phyloP scores from a whole-genome alignment of 352 stramenopile species.

The Globisporangium nodosum region DNA sequence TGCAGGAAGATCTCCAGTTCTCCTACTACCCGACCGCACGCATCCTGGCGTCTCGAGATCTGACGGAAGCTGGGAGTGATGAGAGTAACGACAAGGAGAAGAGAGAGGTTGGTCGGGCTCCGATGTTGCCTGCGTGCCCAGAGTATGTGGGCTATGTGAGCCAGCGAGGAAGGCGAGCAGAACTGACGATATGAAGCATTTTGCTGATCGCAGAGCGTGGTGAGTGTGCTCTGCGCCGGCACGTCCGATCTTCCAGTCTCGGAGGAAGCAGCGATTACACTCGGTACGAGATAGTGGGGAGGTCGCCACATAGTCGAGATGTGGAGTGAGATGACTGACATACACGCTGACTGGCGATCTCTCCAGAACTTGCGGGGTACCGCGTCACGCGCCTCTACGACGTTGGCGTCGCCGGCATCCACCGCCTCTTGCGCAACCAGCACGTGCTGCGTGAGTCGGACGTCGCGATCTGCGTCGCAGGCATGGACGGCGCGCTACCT shows the following conservation, averaged over 20 bases:
- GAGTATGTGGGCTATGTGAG: not conserved
- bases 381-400: conserved; percentile 86
- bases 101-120: not conserved
- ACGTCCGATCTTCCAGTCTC: conserved; percentile 95
- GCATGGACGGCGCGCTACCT: conserved; percentile 97
- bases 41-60: conserved; percentile 55
- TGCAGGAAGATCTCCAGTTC: conserved; percentile 27
- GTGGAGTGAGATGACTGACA: too few relatives aligned
- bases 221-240: conserved; percentile 90
- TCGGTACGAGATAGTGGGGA: conserved; percentile 33
- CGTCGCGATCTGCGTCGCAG: conserved; percentile 94
- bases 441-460: conserved; percentile 81
- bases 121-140: too few relatives aligned
- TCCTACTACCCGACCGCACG: conserved; percentile 65
- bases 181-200: conserved; percentile 1
- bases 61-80: conserved; percentile 5
- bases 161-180: not conserved
- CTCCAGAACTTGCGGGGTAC: conserved; percentile 84
- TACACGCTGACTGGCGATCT: not conserved
- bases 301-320: not conserved
- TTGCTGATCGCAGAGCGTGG: conserved; percentile 15
- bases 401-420: conserved; percentile 92
- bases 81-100: not conserved
- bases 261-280: conserved; percentile 94
- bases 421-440: conserved; percentile 87